Percentiles rank a stretch among this genome's conserved stretches.
Conservation (phyloP, 2,329 filamentous ascomycete species). For the Akanthomyces uredinophilus region DNA sequence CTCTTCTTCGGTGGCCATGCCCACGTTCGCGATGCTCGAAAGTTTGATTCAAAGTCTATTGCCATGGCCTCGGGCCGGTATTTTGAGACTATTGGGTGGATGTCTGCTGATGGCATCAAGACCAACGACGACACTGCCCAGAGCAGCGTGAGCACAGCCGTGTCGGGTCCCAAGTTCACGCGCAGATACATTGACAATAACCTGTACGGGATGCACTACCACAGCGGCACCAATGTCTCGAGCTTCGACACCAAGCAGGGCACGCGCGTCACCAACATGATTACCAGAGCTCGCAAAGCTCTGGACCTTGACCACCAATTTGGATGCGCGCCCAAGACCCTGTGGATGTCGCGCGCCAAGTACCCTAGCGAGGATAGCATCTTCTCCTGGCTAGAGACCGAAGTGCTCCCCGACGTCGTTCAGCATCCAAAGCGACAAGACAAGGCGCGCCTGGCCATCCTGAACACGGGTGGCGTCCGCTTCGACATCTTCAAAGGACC, state of each 20-base stretch:
- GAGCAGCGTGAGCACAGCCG: slow-evolving; percentile 19
- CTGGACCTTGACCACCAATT: slow-evolving; percentile 68
- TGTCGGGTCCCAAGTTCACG: slow-evolving; percentile 54
- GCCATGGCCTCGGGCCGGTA: slow-evolving; percentile 86
- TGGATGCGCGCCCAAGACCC: slow-evolving; percentile 76
- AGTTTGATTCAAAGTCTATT: slow-evolving; percentile 72
- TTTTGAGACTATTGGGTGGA: slow-evolving; percentile 91
- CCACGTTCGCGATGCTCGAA: slow-evolving; percentile 79
- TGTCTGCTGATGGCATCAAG: slow-evolving; percentile 69
- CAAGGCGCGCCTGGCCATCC: slow-evolving; percentile 64
- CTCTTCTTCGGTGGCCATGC: slow-evolving; percentile 88
- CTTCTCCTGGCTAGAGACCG: slow-evolving; percentile 71
- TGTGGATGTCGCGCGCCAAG: slow-evolving; percentile 76
- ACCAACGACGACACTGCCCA: slow-evolving; percentile 22
- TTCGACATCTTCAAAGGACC: slow-evolving; percentile 93
- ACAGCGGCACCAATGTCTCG: slow-evolving; percentile 65
- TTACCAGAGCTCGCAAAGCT: slow-evolving; percentile 61
- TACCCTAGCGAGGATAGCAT: slow-evolving; percentile 73
- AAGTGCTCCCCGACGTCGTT: slow-evolving; percentile 67
- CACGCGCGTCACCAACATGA: slow-evolving; percentile 63
- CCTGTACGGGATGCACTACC: slow-evolving; percentile 74
- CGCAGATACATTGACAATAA: slow-evolving; percentile 94
- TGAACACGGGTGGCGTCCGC: slow-evolving; percentile 86
- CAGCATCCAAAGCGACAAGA: slow-evolving; percentile 52
- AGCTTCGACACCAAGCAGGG: slow-evolving; percentile 76